Base-by-base conservation (phyloP, 805 yeast genomes). In the Sugiyamaella chiloensis region DNA sequence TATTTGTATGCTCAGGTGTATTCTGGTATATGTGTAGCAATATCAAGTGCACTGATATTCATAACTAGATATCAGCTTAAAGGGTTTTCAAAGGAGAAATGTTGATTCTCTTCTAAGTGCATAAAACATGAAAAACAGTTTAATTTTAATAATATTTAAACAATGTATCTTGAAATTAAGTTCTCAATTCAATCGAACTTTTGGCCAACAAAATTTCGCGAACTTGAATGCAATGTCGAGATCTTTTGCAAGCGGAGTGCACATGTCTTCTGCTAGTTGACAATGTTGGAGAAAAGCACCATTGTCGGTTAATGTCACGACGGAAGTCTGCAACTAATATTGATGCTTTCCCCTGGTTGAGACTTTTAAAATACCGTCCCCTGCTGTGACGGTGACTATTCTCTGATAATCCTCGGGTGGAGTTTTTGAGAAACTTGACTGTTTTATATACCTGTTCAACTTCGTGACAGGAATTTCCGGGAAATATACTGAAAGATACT, bases 1-100 rank as follows among this genome's bases (percentile, higher is more conserved):
- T 58, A 51, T 29, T 42, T 56, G 40, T 52, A 54, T 27, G 54
- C 56, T 1, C 57, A 57, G 17, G 29, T 52, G 14, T 58, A 55
- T 32, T 52, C 56, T 2, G 54, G 54, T 7, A 16, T 27, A 24
- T 52, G 58, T 0, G 46, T 52, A 5, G 30, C 40, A 24, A 45
- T 44, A 21, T 35, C 46, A 9, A 35, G 43, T 11, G 23, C 30
- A n/a, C 41, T 50, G 31, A 42, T 51, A 4, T 4, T 34, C 4
- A 12, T 12, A 11, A 16, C 37, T 5, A 17, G 37, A 4, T 39
- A 39, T 19, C 12, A 23, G 16, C 14, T 39, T 5, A 24, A 24
- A 21, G 42, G 42, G 3, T 39, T 39, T 21, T 4, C 27, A 11
- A 16, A 16, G 11, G 30, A n/a, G 8, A 39, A 39, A 11, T 34